Conservation (phyloP, 2,329 filamentous ascomycete genomes). For the Fusarium denticulatum region DNA sequence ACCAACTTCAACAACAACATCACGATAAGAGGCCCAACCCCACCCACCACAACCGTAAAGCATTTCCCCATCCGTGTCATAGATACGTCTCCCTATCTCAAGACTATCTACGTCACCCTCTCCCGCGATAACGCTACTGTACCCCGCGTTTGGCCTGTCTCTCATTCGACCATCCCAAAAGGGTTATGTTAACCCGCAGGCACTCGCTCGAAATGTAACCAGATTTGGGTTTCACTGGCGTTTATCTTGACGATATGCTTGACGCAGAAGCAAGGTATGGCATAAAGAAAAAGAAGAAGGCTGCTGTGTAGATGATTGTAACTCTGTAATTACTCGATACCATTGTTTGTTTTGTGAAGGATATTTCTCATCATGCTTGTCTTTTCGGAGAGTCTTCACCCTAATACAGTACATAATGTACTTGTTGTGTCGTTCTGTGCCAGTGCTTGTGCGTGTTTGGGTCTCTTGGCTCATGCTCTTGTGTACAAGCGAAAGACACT, state of each 20-base stretch:
- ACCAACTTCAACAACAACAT: neutral
- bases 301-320: slow-evolving; percentile 2
- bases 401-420: slow-evolving; percentile 4
- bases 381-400: slow-evolving; percentile 15
- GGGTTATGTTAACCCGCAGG: slow-evolving; percentile 30
- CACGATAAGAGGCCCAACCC: neutral
- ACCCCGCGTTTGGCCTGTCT: slow-evolving; percentile 25
- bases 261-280: neutral
- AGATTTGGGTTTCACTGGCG: slow-evolving; percentile 9
- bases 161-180: slow-evolving; percentile 15
- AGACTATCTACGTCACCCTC: slow-evolving; percentile 22
- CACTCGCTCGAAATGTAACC: slow-evolving; percentile 25
- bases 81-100: neutral
- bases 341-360: neutral
- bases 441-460: slow-evolving; percentile 19
- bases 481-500: slow-evolving; percentile 34
- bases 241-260: slow-evolving; percentile 12
- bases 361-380: slow-evolving; percentile 20
- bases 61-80: slow-evolving; percentile 12
- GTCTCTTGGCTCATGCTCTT: slow-evolving; percentile 24
- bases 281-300: slow-evolving; percentile 31
- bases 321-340: neutral
- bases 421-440: slow-evolving; percentile 8
- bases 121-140: slow-evolving; percentile 23
- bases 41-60: slow-evolving; percentile 3